Evolutionary conservation across 257 asterid genomes (phyloP).

Genomic region (Solanum medicagineum): DNA sequence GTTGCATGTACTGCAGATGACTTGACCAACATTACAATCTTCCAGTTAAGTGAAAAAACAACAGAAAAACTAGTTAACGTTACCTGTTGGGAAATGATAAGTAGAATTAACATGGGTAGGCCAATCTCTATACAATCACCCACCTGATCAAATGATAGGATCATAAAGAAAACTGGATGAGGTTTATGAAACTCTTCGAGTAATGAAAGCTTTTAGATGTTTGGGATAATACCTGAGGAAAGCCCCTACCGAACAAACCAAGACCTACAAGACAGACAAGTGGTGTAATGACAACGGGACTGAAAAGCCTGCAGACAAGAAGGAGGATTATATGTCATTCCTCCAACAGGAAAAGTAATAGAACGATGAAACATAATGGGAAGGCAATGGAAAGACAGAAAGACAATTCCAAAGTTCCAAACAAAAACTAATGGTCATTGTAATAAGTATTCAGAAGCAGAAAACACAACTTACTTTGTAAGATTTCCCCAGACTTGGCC

Average conservation of each 20-base stretch:
- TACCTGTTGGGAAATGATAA: conserved; percentile 77
- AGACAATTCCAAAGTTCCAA: background rate
- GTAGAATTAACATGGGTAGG: conserved; percentile 75
- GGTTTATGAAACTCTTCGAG: background rate
- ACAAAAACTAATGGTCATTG: background rate
- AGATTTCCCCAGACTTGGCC: conserved; percentile 75
- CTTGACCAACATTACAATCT: background rate
- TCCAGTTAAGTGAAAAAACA: background rate
- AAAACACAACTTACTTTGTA: conserved; percentile 39
- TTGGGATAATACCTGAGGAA: conserved; percentile 51
- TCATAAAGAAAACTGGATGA: conserved; percentile 1
- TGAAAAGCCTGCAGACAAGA: conserved; percentile 40
- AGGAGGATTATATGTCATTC: background rate
- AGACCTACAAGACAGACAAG: conserved; percentile 76
- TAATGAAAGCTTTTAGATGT: background rate
- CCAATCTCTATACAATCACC: conserved; percentile 81
- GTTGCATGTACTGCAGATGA: conserved; percentile 61
- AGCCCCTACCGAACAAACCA: conserved; percentile 80
- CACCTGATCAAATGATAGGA: conserved; percentile 38
- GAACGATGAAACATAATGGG: background rate
- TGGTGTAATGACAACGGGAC: conserved; percentile 79
- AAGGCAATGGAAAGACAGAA: background rate
- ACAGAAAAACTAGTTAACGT: background rate
- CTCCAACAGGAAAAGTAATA: background rate
- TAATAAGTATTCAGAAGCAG: background rate